Conservation (phyloP, 441 rosid species). For the Eruca vesicaria region DNA sequence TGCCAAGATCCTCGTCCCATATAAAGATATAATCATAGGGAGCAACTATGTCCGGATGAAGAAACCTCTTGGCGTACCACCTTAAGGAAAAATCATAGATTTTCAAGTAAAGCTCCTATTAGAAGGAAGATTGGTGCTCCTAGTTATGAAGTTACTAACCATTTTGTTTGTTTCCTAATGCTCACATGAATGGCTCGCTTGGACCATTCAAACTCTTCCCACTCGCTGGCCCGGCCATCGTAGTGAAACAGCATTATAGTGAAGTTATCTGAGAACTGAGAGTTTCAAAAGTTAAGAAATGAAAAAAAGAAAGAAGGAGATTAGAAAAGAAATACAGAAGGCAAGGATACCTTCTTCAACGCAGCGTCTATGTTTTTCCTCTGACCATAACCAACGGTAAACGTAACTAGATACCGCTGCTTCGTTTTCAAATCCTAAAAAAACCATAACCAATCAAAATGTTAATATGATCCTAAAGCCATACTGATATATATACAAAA, state of each 20-base stretch:
- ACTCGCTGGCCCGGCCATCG: constrained; percentile 72
- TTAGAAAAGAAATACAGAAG: not conserved
- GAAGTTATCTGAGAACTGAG: constrained; percentile 88
- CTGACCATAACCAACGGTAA: constrained; percentile 82
- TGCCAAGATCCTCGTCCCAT: constrained; percentile 98
- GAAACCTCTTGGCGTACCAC: constrained; percentile 94
- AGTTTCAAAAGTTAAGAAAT: constrained; percentile 3
- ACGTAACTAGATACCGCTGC: constrained; percentile 79
- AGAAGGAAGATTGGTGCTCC: not conserved
- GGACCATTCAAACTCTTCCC: constrained; percentile 90
- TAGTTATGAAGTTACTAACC: constrained; percentile 43
- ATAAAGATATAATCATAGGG: constrained; percentile 82
- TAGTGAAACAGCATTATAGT: constrained; percentile 84
- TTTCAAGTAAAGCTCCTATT: constrained; percentile 14
- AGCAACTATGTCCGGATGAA: constrained; percentile 85
- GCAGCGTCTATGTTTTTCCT: constrained; percentile 77
- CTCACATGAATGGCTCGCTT: constrained; percentile 82
- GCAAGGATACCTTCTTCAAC: constrained; percentile 64
- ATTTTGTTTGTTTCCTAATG: constrained; percentile 77
- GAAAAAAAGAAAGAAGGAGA: not conserved
- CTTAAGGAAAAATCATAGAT: constrained; percentile 34
- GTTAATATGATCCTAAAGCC: constrained; percentile 8
- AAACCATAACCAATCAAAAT: constrained; percentile 14
- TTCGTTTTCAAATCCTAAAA: constrained; percentile 67
- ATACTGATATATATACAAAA: constrained; percentile 2